Conservation (phyloP, 768 basidiomycete genomes). For the Suillus lakei region DNA sequence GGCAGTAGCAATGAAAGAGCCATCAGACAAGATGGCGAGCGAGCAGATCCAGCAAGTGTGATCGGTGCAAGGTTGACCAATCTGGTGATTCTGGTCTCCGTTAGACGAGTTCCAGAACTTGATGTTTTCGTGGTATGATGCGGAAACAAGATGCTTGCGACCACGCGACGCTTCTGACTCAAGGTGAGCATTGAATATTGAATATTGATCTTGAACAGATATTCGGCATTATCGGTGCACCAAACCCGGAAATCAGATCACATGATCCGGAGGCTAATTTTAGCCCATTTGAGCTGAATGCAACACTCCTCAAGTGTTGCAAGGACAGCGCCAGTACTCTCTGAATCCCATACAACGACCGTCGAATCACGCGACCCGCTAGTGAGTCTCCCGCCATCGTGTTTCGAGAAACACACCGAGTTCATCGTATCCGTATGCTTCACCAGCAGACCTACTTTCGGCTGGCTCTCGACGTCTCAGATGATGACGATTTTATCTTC, state of each 20-base stretch:
- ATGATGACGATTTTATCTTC: too few species aligned
- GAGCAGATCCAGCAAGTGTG: constrained; percentile 28
- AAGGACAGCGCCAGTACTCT: not conserved
- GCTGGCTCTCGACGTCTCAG: too few species aligned
- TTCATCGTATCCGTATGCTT: too few species aligned
- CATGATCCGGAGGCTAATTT: too few species aligned
- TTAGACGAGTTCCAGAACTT: not conserved
- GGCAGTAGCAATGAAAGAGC: constrained; percentile 31
- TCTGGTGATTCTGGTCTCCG: not conserved
- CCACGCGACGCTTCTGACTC: not conserved
- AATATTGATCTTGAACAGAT: not conserved
- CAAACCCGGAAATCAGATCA: constrained; percentile 9
- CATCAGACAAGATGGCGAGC: constrained; percentile 32
- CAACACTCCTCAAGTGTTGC: constrained; percentile 1
- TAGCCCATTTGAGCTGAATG: not conserved
- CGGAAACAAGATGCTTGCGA: not conserved
- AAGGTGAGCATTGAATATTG: not conserved
- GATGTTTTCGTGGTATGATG: not conserved
- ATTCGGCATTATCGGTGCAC: not conserved
- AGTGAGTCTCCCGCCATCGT: too few species aligned
- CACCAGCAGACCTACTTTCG: too few species aligned
- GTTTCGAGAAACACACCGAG: too few species aligned
- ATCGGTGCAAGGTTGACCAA: constrained; percentile 4
- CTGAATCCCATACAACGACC: constrained; percentile 7
- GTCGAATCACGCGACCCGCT: constrained; percentile 14